phyloP scores from a whole-genome alignment of 169 alveolate genomes.

The Perkinsus olseni region DNA sequence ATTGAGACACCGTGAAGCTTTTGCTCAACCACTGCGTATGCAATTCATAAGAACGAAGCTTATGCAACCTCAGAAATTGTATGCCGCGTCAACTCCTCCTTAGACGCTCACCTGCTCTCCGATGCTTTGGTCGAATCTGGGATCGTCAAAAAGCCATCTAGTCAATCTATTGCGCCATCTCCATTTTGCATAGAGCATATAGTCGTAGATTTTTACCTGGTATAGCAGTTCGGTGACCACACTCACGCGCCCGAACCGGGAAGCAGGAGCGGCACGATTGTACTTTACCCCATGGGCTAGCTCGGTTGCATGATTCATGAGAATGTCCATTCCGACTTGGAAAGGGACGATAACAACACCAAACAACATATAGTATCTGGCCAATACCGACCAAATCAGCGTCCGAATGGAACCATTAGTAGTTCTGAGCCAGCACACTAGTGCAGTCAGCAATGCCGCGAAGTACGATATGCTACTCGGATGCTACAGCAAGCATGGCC shows the following conservation, averaged over 20 bases:
- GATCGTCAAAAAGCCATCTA: conserved; percentile 12
- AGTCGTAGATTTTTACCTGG: conserved; percentile 7
- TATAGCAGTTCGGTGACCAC: not conserved
- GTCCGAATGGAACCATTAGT: too few relatives aligned
- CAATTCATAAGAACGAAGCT: too few relatives aligned
- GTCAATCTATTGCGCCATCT: not conserved
- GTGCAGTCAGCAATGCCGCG: too few relatives aligned
- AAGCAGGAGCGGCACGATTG: not conserved
- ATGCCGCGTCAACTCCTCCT: too few relatives aligned
- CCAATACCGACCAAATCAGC: too few relatives aligned
- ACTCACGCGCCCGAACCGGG: too few relatives aligned
- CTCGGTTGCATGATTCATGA: conserved; percentile 8
- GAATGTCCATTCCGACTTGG: conserved; percentile 8
- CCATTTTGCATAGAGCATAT: conserved; percentile 7
- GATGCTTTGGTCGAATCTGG: conserved; percentile 3
- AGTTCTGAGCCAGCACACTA: not conserved
- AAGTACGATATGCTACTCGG: too few relatives aligned
- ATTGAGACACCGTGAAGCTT: too few relatives aligned
- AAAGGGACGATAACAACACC: conserved; percentile 10
- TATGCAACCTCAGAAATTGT: too few relatives aligned
- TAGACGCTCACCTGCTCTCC: not conserved
- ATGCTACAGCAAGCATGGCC: not conserved
- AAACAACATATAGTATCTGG: conserved; percentile 1
- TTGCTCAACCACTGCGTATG: too few relatives aligned
- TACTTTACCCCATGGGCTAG: not conserved